These are phyloP conservation scores for Capsella bursapastoris DNA, from an alignment of 345 rosid genomes.

Conservation along the genomic window DNA sequence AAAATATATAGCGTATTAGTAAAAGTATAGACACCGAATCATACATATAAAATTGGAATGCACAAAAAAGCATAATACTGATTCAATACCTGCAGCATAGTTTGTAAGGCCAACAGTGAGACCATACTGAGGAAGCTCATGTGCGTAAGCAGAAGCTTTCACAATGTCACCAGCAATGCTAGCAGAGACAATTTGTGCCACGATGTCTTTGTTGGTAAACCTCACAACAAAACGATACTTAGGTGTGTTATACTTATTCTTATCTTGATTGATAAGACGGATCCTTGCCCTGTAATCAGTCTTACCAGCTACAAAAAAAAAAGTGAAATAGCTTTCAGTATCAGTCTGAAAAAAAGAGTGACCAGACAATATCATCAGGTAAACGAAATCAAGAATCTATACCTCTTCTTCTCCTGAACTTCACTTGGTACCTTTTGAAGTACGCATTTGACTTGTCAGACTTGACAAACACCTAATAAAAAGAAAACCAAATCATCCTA, in stretches of 20 bases:
- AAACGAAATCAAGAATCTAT: not conserved
- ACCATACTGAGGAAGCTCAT: constrained; percentile 69
- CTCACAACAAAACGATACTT: constrained; percentile 74
- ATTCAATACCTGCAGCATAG: constrained; percentile 70
- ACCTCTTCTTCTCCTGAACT: constrained; percentile 79
- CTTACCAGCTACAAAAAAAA: constrained; percentile 60
- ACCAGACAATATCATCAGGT: not conserved
- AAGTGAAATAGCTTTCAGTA: not conserved
- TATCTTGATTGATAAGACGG: constrained; percentile 74
- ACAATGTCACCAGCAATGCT: constrained; percentile 66
- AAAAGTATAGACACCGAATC: not conserved
- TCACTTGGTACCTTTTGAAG: constrained; percentile 74
- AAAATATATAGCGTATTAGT: not conserved
- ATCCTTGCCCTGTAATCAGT: constrained; percentile 76
- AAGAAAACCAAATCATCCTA: not conserved
- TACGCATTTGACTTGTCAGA: constrained; percentile 60
- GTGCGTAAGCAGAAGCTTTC: constrained; percentile 69
- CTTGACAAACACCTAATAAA: constrained; percentile 56
- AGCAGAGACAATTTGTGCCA: constrained; percentile 62
- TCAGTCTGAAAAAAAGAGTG: not conserved
- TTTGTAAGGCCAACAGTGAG: constrained; percentile 73
- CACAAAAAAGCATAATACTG: not conserved
- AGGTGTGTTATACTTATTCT: constrained; percentile 77
- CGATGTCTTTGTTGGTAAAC: constrained; percentile 67
- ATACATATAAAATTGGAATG: not conserved